These are phyloP conservation scores for Parasitella parasitica DNA, from an alignment of 371 early-diverging fungal genomes.

Conservation along the genomic window DNA sequence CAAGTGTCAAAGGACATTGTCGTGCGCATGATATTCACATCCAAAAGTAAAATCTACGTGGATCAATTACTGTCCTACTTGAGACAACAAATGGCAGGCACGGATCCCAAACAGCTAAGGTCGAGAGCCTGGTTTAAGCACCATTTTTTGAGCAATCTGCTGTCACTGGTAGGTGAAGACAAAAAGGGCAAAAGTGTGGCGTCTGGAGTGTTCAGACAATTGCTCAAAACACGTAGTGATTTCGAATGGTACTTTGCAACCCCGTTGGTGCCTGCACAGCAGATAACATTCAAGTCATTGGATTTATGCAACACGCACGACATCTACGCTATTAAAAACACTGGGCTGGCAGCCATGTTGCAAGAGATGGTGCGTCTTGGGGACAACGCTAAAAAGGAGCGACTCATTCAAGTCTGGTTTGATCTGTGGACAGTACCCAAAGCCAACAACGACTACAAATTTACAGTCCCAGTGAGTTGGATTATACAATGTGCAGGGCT, in stretches of 20 bases:
- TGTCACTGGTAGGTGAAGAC: slow-evolving; percentile 21
- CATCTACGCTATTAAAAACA: slow-evolving; percentile 25
- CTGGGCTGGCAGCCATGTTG: slow-evolving; percentile 32
- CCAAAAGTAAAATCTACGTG: slow-evolving; percentile 25
- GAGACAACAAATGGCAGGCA: slow-evolving; percentile 15
- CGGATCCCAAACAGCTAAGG: neutral
- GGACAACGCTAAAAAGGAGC: slow-evolving; percentile 20
- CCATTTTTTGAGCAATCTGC: slow-evolving; percentile 30
- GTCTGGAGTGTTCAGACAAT: slow-evolving; percentile 29
- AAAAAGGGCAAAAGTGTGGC: slow-evolving; percentile 20
- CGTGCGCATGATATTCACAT: slow-evolving; percentile 14
- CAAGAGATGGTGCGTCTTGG: slow-evolving; percentile 34
- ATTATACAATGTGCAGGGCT: slow-evolving; percentile 37
- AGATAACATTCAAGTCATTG: slow-evolving; percentile 8
- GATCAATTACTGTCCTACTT: slow-evolving; percentile 23
- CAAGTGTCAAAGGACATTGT: slow-evolving; percentile 27
- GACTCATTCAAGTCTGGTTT: slow-evolving; percentile 29
- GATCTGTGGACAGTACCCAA: slow-evolving; percentile 21
- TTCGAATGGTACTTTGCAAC: slow-evolving; percentile 43
- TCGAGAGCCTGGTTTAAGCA: slow-evolving; percentile 37
- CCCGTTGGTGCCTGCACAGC: slow-evolving; percentile 12
- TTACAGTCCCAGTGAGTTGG: slow-evolving; percentile 37
- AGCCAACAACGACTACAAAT: neutral
- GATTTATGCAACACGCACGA: slow-evolving; percentile 25
- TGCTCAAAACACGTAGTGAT: slow-evolving; percentile 27